Evolutionary conservation across 345 rosid species (phyloP), one percentile per base, ranked within the genome.

Genomic region (Luvunga scandens): DNA sequence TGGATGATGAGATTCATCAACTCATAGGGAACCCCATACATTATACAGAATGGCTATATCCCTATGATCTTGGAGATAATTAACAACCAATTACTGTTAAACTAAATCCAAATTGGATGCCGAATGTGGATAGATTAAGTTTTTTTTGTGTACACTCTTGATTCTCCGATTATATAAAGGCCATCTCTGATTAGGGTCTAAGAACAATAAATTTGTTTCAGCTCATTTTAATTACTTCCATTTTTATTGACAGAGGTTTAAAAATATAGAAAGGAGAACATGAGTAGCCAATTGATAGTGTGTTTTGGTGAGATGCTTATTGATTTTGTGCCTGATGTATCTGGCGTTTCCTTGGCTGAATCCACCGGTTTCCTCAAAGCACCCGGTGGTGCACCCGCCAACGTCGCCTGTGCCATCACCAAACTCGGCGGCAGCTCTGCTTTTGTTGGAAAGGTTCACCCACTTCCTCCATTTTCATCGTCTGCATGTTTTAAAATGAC

Each of bases 291-390:
- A 55, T 33, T 86, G 78, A 73, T 92, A 18, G 91, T 88, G 16
- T 69, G 84, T 22, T 92, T 92, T n/a, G 94, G 97, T 3, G 97
- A 89, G 78, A 92, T 92, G 97, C 89, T 92, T 1, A 92, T 92
- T 16, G 97, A 89, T 81, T 92, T 92, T 73, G 97, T 90, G 6
- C 97, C 97, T 4, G 91, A 89, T 80, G 84, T 84, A 21, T 78
- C 92, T 10, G 97, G 93, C 2, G 90, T 89, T 61, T 89, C 97
- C 63, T 79, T 90, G 81, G 97, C 94, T 8, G 91, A 92, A 28
- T 90, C 94, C 18, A 60, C 77, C 1, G 97, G 78, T 57, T 92
- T 92, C 78, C 59, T 90, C 72, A 92, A 90, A 81, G 94, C 97
- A 8, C 91, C 94, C 12, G 97, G 97, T 1, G 97, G 94, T 25